Conservation (phyloP, 2,329 filamentous ascomycete species). For the Talaromyces sp. region DNA sequence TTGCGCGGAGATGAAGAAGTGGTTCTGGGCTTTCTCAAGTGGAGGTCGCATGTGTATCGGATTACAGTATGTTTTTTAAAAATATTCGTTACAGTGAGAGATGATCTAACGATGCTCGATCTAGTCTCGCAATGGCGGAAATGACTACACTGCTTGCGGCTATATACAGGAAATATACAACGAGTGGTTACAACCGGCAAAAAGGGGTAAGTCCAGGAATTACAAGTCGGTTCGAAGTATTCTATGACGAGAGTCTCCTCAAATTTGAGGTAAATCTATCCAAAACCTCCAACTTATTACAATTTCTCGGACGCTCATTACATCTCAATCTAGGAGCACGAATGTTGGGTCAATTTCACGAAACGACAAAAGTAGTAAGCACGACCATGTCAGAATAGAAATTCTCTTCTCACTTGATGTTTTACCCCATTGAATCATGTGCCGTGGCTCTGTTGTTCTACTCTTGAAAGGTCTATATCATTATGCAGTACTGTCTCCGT, state of each 20-base stretch:
- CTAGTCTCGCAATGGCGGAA: conserved; percentile 50
- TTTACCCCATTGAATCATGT: neutral
- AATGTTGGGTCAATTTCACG: conserved; percentile 4
- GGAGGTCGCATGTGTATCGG: conserved; percentile 43
- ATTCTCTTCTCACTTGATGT: no score
- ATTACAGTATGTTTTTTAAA: conserved; percentile 27
- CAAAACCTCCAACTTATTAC: neutral
- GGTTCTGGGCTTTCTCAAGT: conserved; percentile 41
- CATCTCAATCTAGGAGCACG: neutral
- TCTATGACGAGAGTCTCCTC: conserved; percentile 34
- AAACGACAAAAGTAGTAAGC: neutral
- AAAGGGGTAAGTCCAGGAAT: conserved; percentile 37
- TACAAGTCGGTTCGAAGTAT: conserved; percentile 43
- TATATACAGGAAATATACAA: conserved; percentile 45
- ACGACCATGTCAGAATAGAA: neutral
- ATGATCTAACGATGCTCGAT: neutral
- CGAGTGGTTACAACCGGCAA: conserved; percentile 29
- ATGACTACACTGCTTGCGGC: conserved; percentile 48
- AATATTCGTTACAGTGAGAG: neutral
- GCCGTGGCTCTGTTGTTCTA: neutral
- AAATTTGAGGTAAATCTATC: conserved; percentile 22
- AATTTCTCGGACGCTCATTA: neutral
- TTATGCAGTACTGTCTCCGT: neutral
- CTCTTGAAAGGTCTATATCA: neutral
- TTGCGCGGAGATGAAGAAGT: conserved; percentile 30